Conservation (phyloP, 805 yeast genomes). For the Spathaspora girioi region DNA sequence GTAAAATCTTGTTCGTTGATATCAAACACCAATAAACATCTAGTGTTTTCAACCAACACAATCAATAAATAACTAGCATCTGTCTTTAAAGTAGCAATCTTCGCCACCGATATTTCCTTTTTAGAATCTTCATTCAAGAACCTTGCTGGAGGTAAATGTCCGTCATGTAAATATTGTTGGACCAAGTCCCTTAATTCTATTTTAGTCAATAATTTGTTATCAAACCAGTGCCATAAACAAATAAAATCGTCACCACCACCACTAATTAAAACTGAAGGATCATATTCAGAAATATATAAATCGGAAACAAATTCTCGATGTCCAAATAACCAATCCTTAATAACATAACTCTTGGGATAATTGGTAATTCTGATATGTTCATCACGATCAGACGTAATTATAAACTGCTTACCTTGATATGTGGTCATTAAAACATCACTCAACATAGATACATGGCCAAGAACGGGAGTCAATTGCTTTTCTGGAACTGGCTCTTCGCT, state of each 20-base stretch:
- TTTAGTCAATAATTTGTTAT: conserved; percentile 41
- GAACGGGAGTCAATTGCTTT: conserved; percentile 54
- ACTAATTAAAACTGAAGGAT: conserved; percentile 54
- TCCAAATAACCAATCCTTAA: conserved; percentile 83
- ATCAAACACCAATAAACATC: conserved; percentile 37
- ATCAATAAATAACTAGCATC: conserved; percentile 22
- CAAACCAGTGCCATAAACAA: conserved; percentile 75
- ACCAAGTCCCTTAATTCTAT: conserved; percentile 44
- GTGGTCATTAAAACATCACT: conserved; percentile 59
- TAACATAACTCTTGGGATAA: conserved; percentile 73
- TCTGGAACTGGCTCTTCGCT: conserved; percentile 37
- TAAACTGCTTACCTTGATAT: conserved; percentile 41
- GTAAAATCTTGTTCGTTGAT: conserved; percentile 18
- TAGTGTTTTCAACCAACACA: conserved; percentile 52
- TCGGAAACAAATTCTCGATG: conserved; percentile 79
- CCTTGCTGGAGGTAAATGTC: conserved; percentile 62
- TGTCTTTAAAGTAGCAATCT: conserved; percentile 27
- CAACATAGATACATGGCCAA: conserved; percentile 97
- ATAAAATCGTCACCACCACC: conserved; percentile 90
- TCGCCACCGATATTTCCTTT: conserved; percentile 52
- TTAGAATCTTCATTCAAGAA: conserved; percentile 51
- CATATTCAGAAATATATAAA: conserved; percentile 53
- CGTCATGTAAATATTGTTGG: conserved; percentile 44
- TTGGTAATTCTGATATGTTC: conserved; percentile 87
- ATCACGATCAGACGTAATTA: conserved; percentile 88